Conservation (phyloP, 2,329 filamentous ascomycete genomes). For the Pseudocercospora crystallina region DNA sequence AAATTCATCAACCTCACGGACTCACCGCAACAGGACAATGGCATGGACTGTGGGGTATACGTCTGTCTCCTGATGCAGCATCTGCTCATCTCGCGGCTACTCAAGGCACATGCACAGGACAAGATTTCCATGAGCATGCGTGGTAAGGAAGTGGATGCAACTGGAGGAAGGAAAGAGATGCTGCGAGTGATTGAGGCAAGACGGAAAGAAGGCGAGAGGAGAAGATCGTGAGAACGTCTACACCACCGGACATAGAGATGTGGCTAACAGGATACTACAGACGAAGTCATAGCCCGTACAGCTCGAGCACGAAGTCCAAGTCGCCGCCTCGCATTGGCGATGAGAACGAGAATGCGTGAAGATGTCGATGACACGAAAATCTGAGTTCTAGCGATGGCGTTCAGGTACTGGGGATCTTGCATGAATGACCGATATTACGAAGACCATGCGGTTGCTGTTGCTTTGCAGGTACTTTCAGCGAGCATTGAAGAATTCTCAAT, state of each 20-base stretch:
- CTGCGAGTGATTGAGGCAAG: conserved; percentile 82
- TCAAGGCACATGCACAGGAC: conserved; percentile 74
- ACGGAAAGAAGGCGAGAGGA: conserved; percentile 81
- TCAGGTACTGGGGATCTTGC: conserved; percentile 2
- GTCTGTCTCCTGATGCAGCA: conserved; percentile 95
- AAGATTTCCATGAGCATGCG: conserved; percentile 95
- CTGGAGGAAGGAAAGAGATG: conserved; percentile 84
- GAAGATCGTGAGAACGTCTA: conserved; percentile 68
- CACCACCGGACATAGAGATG: neutral
- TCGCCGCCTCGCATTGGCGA: conserved; percentile 30
- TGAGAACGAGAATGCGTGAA: conserved; percentile 23
- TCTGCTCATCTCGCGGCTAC: conserved; percentile 78
- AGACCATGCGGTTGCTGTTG: too few relatives aligned
- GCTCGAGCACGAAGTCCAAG: conserved; percentile 19
- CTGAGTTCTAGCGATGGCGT: conserved; percentile 13
- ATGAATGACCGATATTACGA: neutral
- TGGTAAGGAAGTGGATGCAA: conserved; percentile 78
- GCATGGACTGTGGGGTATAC: conserved; percentile 91
- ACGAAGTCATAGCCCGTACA: conserved; percentile 25
- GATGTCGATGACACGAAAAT: neutral
- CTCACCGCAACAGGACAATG: conserved; percentile 86
- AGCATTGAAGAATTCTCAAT: too few relatives aligned
- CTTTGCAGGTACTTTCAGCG: too few relatives aligned
- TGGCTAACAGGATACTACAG: conserved; percentile 11
- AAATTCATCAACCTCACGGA: conserved; percentile 81